These are phyloP conservation scores for Allium fistulosum DNA, from an alignment of 106 monocot species.

Conservation along the genomic window DNA sequence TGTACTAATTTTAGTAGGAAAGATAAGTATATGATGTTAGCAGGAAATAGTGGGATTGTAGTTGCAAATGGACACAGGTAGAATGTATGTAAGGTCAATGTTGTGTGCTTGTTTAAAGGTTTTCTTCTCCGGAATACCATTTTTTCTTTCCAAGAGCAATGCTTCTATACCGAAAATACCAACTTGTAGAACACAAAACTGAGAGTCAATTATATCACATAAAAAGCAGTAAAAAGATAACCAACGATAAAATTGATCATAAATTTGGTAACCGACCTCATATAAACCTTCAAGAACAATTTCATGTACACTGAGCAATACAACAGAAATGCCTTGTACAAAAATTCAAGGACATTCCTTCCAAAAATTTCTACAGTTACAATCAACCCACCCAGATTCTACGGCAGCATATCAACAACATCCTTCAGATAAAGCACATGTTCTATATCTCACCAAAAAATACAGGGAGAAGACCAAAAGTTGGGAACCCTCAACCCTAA, in stretches of 20 bases:
- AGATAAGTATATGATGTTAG: slow-evolving; percentile 85
- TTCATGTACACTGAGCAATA: no score
- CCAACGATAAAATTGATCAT: no score
- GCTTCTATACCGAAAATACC: no score
- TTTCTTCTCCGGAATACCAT: neutral
- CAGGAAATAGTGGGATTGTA: slow-evolving; percentile 57
- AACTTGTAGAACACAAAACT: no score
- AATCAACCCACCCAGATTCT: neutral
- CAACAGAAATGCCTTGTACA: no score
- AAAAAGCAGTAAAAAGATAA: no score
- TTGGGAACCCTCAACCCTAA: slow-evolving; percentile 1
- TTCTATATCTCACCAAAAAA: neutral
- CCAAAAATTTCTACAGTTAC: neutral
- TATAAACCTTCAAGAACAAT: no score
- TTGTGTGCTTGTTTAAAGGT: no score
- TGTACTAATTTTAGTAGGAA: slow-evolving; percentile 56
- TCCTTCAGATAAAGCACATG: neutral
- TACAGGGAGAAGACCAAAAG: slow-evolving; percentile 3
- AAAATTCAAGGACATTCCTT: no score
- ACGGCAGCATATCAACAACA: neutral
- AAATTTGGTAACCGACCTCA: no score
- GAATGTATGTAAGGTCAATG: no score
- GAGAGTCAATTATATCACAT: no score
- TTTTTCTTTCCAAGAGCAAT: neutral
- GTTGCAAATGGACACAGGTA: neutral